Evolutionary conservation across 1,139 yeast species (phyloP).

Genomic region (Sugiyamaella neomexicana): DNA sequence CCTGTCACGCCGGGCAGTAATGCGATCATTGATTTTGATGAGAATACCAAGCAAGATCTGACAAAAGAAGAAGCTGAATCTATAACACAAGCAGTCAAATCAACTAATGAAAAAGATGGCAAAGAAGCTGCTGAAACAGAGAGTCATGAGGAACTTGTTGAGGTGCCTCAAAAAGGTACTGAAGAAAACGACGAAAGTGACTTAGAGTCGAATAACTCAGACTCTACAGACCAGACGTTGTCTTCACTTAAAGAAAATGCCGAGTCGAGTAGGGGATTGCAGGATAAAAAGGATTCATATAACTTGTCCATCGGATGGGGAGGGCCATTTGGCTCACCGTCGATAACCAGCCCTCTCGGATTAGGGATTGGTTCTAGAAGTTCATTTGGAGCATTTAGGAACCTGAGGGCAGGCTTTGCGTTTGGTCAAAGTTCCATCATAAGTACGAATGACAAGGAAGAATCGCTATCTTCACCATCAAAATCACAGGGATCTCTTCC

Average conservation of each 20-base stretch:
- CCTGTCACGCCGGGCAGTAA: not conserved
- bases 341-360: not conserved
- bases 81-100: too few relatives aligned
- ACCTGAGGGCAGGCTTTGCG: constrained; percentile 12
- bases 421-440: constrained; percentile 15
- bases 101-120: too few relatives aligned
- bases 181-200: too few relatives aligned
- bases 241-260: too few relatives aligned
- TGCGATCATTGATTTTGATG: not conserved
- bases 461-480: not conserved
- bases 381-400: constrained; percentile 16
- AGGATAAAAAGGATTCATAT: not conserved
- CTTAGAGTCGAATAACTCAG: too few relatives aligned
- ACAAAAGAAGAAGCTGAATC: too few relatives aligned
- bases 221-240: too few relatives aligned
- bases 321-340: not conserved
- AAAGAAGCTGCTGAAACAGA: too few relatives aligned
- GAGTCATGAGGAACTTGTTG: too few relatives aligned
- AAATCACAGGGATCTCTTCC: not conserved
- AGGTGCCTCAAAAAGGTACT: too few relatives aligned
- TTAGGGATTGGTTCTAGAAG: constrained; percentile 5
- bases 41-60: not conserved
- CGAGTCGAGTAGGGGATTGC: too few relatives aligned
- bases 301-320: not conserved
- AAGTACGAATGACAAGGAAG: not conserved